Evolutionary conservation across 805 yeast species (phyloP).

Genomic region (Clavispora asparagi): DNA sequence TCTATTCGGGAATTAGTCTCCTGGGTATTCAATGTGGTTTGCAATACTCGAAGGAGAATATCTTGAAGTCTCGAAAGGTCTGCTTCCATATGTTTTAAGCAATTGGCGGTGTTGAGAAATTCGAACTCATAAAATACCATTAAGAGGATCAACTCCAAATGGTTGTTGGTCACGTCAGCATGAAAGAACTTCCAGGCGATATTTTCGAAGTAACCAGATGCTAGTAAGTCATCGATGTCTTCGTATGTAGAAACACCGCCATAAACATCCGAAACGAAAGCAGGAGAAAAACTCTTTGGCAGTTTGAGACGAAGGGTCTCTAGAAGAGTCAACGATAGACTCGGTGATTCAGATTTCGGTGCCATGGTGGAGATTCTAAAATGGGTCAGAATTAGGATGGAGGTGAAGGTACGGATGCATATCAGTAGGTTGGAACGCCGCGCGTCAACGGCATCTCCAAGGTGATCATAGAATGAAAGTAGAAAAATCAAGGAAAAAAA

Average conservation of each 20-base stretch:
- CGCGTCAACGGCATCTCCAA: not conserved
- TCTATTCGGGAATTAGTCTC: constrained; percentile 14
- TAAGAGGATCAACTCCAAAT: constrained; percentile 31
- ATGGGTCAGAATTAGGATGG: not conserved
- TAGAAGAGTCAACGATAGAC: not conserved
- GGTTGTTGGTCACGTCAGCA: constrained; percentile 34
- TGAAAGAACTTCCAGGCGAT: constrained; percentile 40
- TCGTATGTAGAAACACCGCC: constrained; percentile 1
- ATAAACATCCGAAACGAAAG: constrained; percentile 8
- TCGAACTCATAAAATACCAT: constrained; percentile 11
- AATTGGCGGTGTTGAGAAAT: not conserved
- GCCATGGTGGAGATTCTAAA: not conserved
- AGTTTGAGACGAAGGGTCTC: constrained; percentile 1
- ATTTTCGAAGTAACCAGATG: constrained; percentile 19
- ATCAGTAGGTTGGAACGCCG: not conserved
- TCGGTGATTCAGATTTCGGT: not conserved
- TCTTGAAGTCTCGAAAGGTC: constrained; percentile 19
- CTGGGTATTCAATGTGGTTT: constrained; percentile 13
- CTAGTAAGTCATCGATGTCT: constrained; percentile 6
- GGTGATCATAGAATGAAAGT: no score
- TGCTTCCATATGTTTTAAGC: constrained; percentile 7
- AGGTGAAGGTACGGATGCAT: not conserved
- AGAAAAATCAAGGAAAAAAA: no score
- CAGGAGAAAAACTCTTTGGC: constrained; percentile 5
- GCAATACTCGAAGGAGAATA: constrained; percentile 25